Evolutionary conservation across 768 basidiomycete genomes (phyloP).

Genomic region (Dictyophora rubrovolvata): DNA sequence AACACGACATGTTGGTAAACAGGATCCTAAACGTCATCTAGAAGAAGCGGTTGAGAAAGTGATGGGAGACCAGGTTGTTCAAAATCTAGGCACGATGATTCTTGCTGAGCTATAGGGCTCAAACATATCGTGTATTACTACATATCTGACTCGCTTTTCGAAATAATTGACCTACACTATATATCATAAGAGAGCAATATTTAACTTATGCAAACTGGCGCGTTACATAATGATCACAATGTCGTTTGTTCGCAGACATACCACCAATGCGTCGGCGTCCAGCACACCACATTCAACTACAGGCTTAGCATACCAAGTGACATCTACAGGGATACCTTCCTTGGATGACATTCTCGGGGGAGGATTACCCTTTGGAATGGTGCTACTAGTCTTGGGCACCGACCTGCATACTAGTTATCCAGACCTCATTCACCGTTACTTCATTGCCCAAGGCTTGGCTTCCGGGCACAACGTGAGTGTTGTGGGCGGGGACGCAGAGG

Average conservation of each 20-base stretch:
- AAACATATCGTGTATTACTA: background rate
- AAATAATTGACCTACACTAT: background rate
- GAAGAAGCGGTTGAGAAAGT: slow-evolving; percentile 97
- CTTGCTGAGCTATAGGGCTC: slow-evolving; percentile 65
- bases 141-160: background rate
- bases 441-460: slow-evolving; percentile 76
- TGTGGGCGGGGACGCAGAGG: slow-evolving; percentile 45
- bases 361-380: slow-evolving; percentile 75
- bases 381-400: slow-evolving; percentile 64
- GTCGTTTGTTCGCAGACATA: background rate
- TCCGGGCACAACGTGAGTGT: slow-evolving; percentile 60
- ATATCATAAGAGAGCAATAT: too few species aligned
- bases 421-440: slow-evolving; percentile 79
- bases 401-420: slow-evolving; percentile 83
- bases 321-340: slow-evolving; percentile 84
- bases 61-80: slow-evolving; percentile 95
- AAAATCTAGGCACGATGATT: slow-evolving; percentile 90
- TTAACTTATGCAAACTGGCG: background rate
- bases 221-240: background rate
- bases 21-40: slow-evolving; percentile 95
- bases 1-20: slow-evolving; percentile 94
- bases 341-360: slow-evolving; percentile 94
- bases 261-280: background rate
- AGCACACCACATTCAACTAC: background rate
- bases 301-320: slow-evolving; percentile 15